Base-by-base conservation (phyloP, 2,329 filamentous ascomycete species). In the Ophiocordyceps camponoti-leonardi region DNA sequence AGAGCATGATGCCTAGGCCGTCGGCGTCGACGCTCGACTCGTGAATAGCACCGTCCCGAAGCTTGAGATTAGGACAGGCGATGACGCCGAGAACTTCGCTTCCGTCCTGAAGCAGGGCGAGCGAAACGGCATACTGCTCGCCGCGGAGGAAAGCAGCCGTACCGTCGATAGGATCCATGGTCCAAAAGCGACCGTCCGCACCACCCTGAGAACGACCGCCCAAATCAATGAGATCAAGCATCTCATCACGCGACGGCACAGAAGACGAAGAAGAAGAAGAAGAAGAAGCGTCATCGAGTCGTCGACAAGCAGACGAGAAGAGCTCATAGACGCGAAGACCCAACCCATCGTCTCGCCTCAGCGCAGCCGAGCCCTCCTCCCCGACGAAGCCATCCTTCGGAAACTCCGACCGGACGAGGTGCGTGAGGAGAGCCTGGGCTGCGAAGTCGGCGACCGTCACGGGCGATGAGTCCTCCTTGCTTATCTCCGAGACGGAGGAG, bases 361-460 rank as follows among this genome's bases (percentile, higher is more conserved):
- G 62, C 39, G 67, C 67, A 30, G 64, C 66, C 1, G 75, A 68
- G 50, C 69, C 70, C 56, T 81, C 77, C 58, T 81, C 77, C 46
- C 75, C 77, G 39, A 81, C 63, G 50, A 79, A 77, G n/a, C 56
- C 54, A 51, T 80, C 76, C 2, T 58, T 49, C 0, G 75, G 75
- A 51, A 76, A 79, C 42, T 59, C 64, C 26, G 60, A 57, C 53
- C 69, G 73, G 42, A 80, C 60, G 26, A 72, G 68, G 46, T 64
- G 65, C 52, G 79, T 79, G 52, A 81, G 67, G 33, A 80, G 62
- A 11, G 76, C 75, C 56, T 81, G 77, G 2, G 73, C 71, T 39
- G 73, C 76, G 54, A 80, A 79, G 55, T 81, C 77, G 48, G 75
- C 76, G 35, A 77, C 69, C 1, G 77, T 80, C 44, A 81, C 77